Base-by-base conservation (phyloP, 768 basidiomycete genomes). In the Lanmaoa pseudosensibilis region DNA sequence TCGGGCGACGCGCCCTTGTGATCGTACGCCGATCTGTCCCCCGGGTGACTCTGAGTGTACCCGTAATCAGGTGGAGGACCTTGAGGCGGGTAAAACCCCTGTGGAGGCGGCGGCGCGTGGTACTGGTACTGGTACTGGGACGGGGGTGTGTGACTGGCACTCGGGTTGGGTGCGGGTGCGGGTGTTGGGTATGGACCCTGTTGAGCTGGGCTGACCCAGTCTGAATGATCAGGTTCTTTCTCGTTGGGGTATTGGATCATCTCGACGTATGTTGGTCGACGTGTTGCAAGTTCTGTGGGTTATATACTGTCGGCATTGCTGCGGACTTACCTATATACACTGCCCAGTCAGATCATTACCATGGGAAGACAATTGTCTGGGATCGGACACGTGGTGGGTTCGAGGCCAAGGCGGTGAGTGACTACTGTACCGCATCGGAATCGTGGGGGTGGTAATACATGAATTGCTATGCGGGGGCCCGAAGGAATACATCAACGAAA, bases 171-270 rank as follows among this genome's bases (percentile, higher is more conserved):
- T 13, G 5, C 41, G 41, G 5, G 52, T 49, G 19, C 50, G 4
- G 37, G 25, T 8, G 63, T 56, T 7, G 64, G 54, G 36, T 50
- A 45, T 27, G 25, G 15, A 21, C 19, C 52, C 36, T 60, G 46
- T 18, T 56, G 49, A 8, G 33, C 32, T 10, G 61, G 61, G 38
- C 40, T 9, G 0, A 62, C 8, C 63, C 62, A 67, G 46, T 52
- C 32, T 6, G 59, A 32, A 23, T 50, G 64, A n/a, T n/a, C n/a
- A n/a, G 63, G 36, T 15, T 56, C 60, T 15, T 73, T 72, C 38
- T 70, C 70, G 59, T 51, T 44, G 37, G 69, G 66, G 50, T 58
- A 63, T 40, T 60, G 64, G 40, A 48, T 41, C 71, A 71, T 63
- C 1, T 3, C 37, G 37, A 4, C 9, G 9, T 38, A 4, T n/a